Conservation (phyloP, 2,329 filamentous ascomycete species). For the Fusarium sacchari region DNA sequence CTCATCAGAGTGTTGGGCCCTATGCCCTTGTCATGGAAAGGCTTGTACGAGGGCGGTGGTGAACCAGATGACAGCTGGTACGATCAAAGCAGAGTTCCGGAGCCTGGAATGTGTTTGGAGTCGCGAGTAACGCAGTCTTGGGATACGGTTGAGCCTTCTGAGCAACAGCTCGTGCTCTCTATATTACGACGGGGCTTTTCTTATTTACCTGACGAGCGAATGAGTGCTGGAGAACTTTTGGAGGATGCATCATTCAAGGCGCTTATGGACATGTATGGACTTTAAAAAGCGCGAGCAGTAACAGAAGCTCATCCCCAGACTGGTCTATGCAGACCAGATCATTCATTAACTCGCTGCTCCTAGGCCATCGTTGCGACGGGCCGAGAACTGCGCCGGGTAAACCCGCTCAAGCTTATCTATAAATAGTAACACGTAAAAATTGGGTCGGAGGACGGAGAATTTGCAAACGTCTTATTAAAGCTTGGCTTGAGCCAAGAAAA, state of each 20-base stretch:
- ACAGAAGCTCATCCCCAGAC: background rate
- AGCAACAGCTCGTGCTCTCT: background rate
- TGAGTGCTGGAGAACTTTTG: background rate
- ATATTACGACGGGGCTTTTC: background rate
- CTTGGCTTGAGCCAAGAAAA: background rate
- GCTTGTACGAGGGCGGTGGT: background rate
- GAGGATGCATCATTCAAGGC: background rate
- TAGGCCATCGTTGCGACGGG: rapidly evolving
- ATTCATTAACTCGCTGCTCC: too few relatives aligned
- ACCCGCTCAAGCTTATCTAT: background rate
- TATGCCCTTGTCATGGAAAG: background rate
- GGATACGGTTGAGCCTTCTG: background rate
- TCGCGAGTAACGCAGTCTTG: rapidly evolving
- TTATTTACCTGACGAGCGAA: background rate
- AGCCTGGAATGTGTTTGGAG: background rate
- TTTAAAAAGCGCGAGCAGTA: rapidly evolving
- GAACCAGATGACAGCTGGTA: background rate
- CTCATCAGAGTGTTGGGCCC: background rate
- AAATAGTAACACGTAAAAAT: background rate
- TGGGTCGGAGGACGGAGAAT: background rate
- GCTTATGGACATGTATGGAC: background rate
- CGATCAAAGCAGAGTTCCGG: background rate
- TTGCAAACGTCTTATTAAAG: background rate
- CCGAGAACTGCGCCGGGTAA: background rate
- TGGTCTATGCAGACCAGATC: background rate